phyloP scores from a whole-genome alignment of 2,329 filamentous ascomycete genomes.

The Fusarium dimerum region DNA sequence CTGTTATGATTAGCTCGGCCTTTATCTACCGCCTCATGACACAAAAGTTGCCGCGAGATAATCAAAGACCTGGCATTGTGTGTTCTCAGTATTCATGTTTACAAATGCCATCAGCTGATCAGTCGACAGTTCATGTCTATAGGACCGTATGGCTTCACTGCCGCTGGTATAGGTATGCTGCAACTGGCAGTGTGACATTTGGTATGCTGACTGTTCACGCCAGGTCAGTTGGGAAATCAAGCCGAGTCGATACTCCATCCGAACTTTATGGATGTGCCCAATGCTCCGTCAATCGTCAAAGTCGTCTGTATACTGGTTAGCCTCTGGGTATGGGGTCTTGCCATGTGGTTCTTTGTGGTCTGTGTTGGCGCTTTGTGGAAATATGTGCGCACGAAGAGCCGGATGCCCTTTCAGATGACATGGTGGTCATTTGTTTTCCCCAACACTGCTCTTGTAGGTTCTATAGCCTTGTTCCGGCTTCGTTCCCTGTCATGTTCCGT shows the following conservation, averaged over 20 bases:
- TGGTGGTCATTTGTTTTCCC: conserved; percentile 86
- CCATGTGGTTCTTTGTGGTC: conserved; percentile 82
- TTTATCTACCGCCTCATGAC: conserved; percentile 89
- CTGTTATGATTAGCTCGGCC: conserved; percentile 79
- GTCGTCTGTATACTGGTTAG: conserved; percentile 61
- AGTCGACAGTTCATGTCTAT: conserved; percentile 69
- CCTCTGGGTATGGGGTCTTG: conserved; percentile 82
- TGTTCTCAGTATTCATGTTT: conserved; percentile 8
- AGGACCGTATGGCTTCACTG: conserved; percentile 67
- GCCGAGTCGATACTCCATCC: conserved; percentile 44
- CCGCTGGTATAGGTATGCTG: conserved; percentile 41
- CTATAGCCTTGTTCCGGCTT: not conserved
- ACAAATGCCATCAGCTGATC: not conserved
- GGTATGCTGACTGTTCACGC: too few relatives aligned
- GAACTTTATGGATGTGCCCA: conserved; percentile 42
- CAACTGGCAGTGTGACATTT: too few relatives aligned
- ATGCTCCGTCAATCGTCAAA: conserved; percentile 47
- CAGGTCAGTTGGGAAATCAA: conserved; percentile 47
- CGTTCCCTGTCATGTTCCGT: not conserved
- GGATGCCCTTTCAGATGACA: conserved; percentile 78
- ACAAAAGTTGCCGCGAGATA: conserved; percentile 77
- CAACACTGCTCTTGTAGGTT: conserved; percentile 65
- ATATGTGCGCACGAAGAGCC: conserved; percentile 56
- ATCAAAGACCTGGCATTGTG: conserved; percentile 72
- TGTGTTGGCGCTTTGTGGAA: conserved; percentile 75